Conservation (phyloP, 345 rosid genomes). For the Salix arbutifolia region DNA sequence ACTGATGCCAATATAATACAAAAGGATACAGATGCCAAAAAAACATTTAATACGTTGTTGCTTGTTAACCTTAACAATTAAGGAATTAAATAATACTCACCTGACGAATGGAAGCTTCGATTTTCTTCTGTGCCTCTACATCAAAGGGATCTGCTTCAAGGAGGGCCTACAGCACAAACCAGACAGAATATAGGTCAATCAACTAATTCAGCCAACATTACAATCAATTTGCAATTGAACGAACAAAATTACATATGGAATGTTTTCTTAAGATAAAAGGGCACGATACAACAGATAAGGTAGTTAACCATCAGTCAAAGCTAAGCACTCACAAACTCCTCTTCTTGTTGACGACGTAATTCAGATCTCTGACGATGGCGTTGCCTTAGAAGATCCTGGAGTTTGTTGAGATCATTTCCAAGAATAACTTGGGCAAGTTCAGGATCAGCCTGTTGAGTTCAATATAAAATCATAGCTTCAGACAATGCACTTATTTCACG, state of each 20-base stretch:
- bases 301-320: slow-evolving; percentile 7
- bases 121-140: slow-evolving; percentile 92
- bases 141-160: slow-evolving; percentile 95
- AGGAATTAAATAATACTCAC: slow-evolving; percentile 32
- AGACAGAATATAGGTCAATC: slow-evolving; percentile 6
- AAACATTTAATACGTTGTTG: neutral
- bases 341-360: slow-evolving; percentile 61
- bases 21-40: neutral
- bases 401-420: slow-evolving; percentile 78
- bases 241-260: neutral
- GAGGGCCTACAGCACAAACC: slow-evolving; percentile 52
- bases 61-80: neutral
- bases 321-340: slow-evolving; percentile 64
- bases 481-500: neutral
- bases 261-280: neutral
- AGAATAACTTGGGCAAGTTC: slow-evolving; percentile 80
- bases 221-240: neutral
- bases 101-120: slow-evolving; percentile 97
- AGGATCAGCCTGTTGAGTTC: slow-evolving; percentile 59
- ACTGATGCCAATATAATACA: neutral
- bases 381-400: slow-evolving; percentile 67
- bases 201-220: neutral
- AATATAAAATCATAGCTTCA: neutral
- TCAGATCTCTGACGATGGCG: slow-evolving; percentile 69
- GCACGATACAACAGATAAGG: neutral